Evolutionary conservation across 176 grass and related monocot species (phyloP).

Genomic region (Oryza punctata): DNA sequence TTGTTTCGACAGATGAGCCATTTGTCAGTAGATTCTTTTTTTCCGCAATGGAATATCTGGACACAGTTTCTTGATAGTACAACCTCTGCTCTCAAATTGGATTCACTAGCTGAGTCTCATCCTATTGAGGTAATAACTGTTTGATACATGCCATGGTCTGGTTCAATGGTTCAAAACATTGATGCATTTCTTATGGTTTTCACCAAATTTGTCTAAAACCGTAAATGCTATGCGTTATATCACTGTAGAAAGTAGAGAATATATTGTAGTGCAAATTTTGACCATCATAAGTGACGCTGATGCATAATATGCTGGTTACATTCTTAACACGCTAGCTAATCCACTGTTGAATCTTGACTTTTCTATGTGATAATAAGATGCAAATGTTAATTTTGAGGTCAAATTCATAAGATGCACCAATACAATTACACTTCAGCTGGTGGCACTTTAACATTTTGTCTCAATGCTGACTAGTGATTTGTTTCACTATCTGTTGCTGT

Average conservation of each 20-base stretch:
- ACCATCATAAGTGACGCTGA: background rate
- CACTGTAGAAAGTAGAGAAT: background rate
- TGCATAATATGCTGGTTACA: background rate
- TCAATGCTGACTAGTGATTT: constrained; percentile 13
- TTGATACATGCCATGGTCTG: background rate
- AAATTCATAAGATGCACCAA: background rate
- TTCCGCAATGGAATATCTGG: constrained; percentile 76
- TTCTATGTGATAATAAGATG: constrained; percentile 11
- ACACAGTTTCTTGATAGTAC: constrained; percentile 64
- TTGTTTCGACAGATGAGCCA: constrained; percentile 58
- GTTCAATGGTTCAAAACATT: background rate
- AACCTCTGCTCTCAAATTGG: constrained; percentile 53
- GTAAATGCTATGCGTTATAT: constrained; percentile 13
- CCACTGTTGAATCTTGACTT: constrained; percentile 2
- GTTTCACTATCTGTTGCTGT: constrained; percentile 15
- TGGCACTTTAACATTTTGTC: constrained; percentile 8
- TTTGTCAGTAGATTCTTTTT: constrained; percentile 67
- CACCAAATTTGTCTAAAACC: background rate
- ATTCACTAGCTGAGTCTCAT: constrained; percentile 75
- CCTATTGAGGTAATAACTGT: constrained; percentile 69
- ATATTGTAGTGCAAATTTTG: constrained; percentile 7
- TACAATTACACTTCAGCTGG: background rate
- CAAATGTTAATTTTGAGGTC: constrained; percentile 23
- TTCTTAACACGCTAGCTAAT: background rate
- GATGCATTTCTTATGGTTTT: background rate